These are phyloP conservation scores for Selaginella tamariscina DNA, from an alignment of 75 land plant species.

Conservation along the genomic window DNA sequence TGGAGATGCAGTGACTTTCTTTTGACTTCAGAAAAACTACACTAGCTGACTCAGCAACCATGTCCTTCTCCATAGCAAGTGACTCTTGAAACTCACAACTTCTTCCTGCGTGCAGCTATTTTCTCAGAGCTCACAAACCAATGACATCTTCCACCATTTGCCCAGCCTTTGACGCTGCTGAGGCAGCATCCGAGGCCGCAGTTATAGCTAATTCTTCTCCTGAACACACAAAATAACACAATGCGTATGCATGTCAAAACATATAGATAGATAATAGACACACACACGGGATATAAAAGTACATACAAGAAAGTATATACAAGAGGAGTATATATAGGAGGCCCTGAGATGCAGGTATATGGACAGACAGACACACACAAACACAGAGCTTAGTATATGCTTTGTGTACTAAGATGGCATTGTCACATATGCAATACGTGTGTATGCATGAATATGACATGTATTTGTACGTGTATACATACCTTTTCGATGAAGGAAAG, in stretches of 20 bases:
- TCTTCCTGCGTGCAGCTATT: not conserved
- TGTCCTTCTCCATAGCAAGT: conserved; percentile 12
- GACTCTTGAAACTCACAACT: conserved; percentile 11
- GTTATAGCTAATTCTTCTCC: conserved; percentile 10
- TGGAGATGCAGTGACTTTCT: not conserved
- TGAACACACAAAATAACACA: not conserved
- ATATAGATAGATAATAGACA: not conserved
- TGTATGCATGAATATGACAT: no score
- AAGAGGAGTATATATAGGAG: not conserved
- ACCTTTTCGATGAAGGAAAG: conserved; percentile 14
- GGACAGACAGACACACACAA: no score
- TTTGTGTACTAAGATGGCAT: no score
- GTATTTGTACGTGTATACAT: conserved; percentile 7
- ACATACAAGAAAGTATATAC: not conserved
- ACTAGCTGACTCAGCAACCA: conserved; percentile 1
- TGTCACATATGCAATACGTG: no score
- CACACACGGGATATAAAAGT: not conserved
- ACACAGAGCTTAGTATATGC: no score
- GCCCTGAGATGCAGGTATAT: not conserved
- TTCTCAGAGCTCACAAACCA: conserved; percentile 14
- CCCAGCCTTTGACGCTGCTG: conserved; percentile 18
- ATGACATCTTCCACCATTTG: conserved; percentile 19
- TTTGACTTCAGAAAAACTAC: not conserved
- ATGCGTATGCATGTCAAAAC: not conserved
- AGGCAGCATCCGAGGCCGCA: conserved; percentile 15